These are phyloP conservation scores for Fusarium brachygibbosum DNA, from an alignment of 2,329 filamentous ascomycete genomes.

Conservation along the genomic window DNA sequence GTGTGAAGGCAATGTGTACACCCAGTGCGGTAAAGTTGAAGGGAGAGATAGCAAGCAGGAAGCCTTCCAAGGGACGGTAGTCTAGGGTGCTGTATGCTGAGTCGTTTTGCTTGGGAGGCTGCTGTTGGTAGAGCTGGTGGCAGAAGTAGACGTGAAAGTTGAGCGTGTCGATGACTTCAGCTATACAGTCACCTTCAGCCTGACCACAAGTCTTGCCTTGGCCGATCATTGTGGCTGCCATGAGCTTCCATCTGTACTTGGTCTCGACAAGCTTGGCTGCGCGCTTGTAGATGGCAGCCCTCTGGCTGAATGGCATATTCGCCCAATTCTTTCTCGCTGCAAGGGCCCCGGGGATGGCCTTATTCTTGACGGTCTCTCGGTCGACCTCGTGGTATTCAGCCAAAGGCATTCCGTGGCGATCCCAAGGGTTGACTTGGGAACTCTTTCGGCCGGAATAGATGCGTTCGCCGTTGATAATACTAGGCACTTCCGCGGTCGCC, in stretches of 20 bases:
- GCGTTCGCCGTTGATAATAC: slow-evolving; percentile 14
- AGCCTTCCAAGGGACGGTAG: slow-evolving; percentile 56
- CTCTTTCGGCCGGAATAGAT: slow-evolving; percentile 14
- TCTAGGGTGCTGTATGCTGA: slow-evolving; percentile 48
- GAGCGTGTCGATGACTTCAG: slow-evolving; percentile 18
- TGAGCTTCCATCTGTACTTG: slow-evolving; percentile 11
- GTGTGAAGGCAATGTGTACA: slow-evolving; percentile 52
- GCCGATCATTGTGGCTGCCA: slow-evolving; percentile 22
- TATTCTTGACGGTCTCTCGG: background rate
- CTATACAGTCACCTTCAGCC: slow-evolving; percentile 13
- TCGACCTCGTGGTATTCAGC: slow-evolving; percentile 17
- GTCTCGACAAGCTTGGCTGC: slow-evolving; percentile 6
- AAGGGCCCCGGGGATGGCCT: slow-evolving; percentile 17
- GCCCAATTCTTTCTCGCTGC: slow-evolving; percentile 15
- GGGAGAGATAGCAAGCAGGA: slow-evolving; percentile 56
- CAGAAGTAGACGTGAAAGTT: slow-evolving; percentile 18
- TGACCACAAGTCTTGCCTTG: slow-evolving; percentile 17
- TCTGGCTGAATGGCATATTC: slow-evolving; percentile 8
- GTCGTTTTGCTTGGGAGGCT: slow-evolving; percentile 11
- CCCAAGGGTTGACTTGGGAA: slow-evolving; percentile 10
- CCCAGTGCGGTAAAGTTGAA: slow-evolving; percentile 60
- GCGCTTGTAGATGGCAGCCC: slow-evolving; percentile 14
- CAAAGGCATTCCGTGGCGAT: background rate
- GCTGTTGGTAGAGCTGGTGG: slow-evolving; percentile 17
- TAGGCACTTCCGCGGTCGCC: background rate